Evolutionary conservation across 2,329 filamentous ascomycete genomes (phyloP).

Genomic region (Aureobasidium sp.): DNA sequence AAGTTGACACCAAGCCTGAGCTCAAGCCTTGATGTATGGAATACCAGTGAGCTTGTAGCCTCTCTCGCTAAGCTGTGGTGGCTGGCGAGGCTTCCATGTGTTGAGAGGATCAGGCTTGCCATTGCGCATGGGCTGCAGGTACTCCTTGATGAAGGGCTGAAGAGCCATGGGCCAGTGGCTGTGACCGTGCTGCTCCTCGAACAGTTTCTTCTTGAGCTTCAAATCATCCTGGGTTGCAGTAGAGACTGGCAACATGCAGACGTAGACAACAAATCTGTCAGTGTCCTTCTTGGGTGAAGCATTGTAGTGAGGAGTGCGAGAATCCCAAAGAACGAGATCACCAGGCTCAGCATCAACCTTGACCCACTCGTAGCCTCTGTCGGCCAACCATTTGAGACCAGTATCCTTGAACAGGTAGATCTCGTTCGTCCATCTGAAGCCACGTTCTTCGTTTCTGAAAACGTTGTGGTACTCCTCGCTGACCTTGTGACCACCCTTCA

Average conservation of each 20-base stretch:
- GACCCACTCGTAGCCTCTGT: slow-evolving; percentile 16
- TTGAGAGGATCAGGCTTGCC: slow-evolving; percentile 24
- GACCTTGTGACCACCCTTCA: slow-evolving; percentile 24
- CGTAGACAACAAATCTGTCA: slow-evolving; percentile 23
- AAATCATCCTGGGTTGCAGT: slow-evolving; percentile 11
- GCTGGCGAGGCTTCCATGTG: slow-evolving; percentile 28
- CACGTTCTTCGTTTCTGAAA: slow-evolving; percentile 14
- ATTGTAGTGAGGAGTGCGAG: slow-evolving; percentile 23
- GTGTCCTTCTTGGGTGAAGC: slow-evolving; percentile 18
- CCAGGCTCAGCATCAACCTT: slow-evolving; percentile 16
- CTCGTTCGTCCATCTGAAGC: slow-evolving; percentile 16
- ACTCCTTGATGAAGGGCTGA: slow-evolving; percentile 9
- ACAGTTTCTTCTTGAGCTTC: slow-evolving; percentile 9
- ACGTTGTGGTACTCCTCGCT: slow-evolving; percentile 26
- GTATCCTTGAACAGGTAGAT: slow-evolving; percentile 24
- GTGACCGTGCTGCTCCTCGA: slow-evolving; percentile 7
- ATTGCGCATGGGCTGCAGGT: slow-evolving; percentile 16
- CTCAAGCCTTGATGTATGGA: slow-evolving; percentile 19
- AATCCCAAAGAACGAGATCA: slow-evolving; percentile 17
- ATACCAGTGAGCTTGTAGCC: slow-evolving; percentile 39
- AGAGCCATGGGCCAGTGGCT: slow-evolving; percentile 13
- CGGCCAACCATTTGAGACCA: slow-evolving; percentile 20
- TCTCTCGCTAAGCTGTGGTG: slow-evolving; percentile 30
- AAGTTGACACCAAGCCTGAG: not conserved
- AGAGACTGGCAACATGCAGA: slow-evolving; percentile 17